These are phyloP conservation scores for Combretum micranthum DNA, from an alignment of 345 rosid genomes.

Conservation along the genomic window DNA sequence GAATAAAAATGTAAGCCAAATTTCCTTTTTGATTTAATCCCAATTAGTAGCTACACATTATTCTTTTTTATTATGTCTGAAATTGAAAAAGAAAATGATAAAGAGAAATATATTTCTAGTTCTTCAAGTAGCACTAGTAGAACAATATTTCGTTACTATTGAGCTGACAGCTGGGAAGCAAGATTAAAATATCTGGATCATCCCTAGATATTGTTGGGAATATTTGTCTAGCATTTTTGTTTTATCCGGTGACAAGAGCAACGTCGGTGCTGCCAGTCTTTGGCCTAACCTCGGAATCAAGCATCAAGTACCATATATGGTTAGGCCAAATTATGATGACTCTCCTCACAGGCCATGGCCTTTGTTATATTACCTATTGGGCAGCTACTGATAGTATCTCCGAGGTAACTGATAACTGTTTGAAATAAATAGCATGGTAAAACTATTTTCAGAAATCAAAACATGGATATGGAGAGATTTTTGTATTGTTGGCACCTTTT, in stretches of 20 bases:
- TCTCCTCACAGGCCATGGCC: constrained; percentile 37
- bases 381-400: constrained; percentile 19
- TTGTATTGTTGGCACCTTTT: too few species aligned
- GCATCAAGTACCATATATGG: constrained; percentile 51
- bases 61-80: too few species aligned
- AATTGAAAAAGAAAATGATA: too few species aligned
- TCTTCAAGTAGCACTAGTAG: too few species aligned
- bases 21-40: too few species aligned
- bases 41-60: too few species aligned
- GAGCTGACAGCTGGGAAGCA: constrained; percentile 30
- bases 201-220: constrained; percentile 28
- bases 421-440: too few species aligned
- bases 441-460: too few species aligned
- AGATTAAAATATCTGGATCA: constrained; percentile 17
- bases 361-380: constrained; percentile 27
- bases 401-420: constrained; percentile 15
- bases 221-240: constrained; percentile 29
- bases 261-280: constrained; percentile 34
- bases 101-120: too few species aligned
- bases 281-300: constrained; percentile 35
- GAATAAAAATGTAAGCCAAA: constrained; percentile 1
- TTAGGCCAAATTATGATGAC: constrained; percentile 29
- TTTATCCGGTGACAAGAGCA: constrained; percentile 44
- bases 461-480: too few species aligned
- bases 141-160: too few species aligned